Percentiles rank a stretch among this genome's conserved stretches.
Evolutionary conservation across 306 rosid genomes (phyloP).

Genomic region (Castanea crenata): DNA sequence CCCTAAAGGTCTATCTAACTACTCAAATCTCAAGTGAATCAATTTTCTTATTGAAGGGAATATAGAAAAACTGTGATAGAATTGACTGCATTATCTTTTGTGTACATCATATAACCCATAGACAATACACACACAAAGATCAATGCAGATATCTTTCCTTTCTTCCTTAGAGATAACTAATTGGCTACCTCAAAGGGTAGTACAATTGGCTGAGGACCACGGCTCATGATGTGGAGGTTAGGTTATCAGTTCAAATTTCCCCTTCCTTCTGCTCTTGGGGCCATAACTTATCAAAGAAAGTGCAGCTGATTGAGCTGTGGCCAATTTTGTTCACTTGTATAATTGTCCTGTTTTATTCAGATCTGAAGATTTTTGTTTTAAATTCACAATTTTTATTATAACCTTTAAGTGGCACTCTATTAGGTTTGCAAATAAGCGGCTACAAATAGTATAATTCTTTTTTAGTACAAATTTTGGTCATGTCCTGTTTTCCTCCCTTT

Average conservation of each 20-base stretch:
- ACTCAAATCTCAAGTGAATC: not conserved
- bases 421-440: not conserved
- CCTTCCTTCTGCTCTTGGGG: no score
- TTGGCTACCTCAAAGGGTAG: no score
- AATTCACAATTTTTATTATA: not conserved
- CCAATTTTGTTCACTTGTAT: not conserved
- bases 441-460: not conserved
- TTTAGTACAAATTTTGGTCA: not conserved
- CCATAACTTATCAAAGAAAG: not conserved
- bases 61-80: not conserved
- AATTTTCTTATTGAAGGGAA: not conserved
- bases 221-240: no score
- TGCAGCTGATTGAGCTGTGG: not conserved
- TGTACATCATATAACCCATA: not conserved
- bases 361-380: not conserved
- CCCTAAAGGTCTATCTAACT: not conserved
- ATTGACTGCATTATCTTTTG: not conserved
- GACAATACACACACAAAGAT: not conserved
- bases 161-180: not conserved
- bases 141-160: not conserved
- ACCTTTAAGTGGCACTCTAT: not conserved
- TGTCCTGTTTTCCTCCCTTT: not conserved
- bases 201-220: no score
- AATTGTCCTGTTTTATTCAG: not conserved
- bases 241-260: no score